These are phyloP conservation scores for Mrakiaceae sp. DNA, from an alignment of 1,284 basidiomycete genomes.

Conservation along the genomic window DNA sequence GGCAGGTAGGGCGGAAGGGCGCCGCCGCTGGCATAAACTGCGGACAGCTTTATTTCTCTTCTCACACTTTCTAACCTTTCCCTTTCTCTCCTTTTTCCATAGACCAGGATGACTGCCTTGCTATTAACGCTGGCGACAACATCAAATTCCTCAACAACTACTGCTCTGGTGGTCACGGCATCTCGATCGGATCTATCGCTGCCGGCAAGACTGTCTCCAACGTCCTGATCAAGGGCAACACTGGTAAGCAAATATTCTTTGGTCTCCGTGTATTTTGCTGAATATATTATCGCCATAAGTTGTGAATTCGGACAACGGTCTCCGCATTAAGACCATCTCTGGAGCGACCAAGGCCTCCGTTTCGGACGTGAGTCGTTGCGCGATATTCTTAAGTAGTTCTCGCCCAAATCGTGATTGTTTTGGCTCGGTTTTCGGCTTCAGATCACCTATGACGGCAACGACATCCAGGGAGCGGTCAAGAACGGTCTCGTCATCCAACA, in stretches of 20 bases:
- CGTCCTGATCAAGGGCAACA: slow-evolving; percentile 22
- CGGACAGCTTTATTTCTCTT: neutral
- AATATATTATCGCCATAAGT: no score
- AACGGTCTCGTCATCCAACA: slow-evolving; percentile 21
- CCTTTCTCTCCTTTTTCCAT: neutral
- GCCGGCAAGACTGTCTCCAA: slow-evolving; percentile 19
- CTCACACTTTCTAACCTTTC: neutral
- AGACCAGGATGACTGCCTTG: slow-evolving; percentile 12
- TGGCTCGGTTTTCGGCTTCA: no score
- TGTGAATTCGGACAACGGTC: slow-evolving; percentile 15
- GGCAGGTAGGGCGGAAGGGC: no score
- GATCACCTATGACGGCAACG: slow-evolving; percentile 20
- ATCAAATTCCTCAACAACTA: slow-evolving; percentile 15
- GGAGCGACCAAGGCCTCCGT: slow-evolving; percentile 20
- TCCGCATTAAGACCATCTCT: slow-evolving; percentile 19
- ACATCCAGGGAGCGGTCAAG: slow-evolving; percentile 2
- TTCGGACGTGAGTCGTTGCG: slow-evolving; percentile 14
- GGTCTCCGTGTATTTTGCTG: no score
- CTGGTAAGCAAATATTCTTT: slow-evolving; percentile 5
- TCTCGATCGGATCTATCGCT: slow-evolving; percentile 16
- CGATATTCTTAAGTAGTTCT: no score
- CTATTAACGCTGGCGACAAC: slow-evolving; percentile 1
- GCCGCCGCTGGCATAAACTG: neutral
- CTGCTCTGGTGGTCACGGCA: slow-evolving; percentile 19
- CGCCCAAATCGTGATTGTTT: no score